phyloP scores from a whole-genome alignment of 2,329 filamentous ascomycete genomes.

The Botrytis byssoidea region DNA sequence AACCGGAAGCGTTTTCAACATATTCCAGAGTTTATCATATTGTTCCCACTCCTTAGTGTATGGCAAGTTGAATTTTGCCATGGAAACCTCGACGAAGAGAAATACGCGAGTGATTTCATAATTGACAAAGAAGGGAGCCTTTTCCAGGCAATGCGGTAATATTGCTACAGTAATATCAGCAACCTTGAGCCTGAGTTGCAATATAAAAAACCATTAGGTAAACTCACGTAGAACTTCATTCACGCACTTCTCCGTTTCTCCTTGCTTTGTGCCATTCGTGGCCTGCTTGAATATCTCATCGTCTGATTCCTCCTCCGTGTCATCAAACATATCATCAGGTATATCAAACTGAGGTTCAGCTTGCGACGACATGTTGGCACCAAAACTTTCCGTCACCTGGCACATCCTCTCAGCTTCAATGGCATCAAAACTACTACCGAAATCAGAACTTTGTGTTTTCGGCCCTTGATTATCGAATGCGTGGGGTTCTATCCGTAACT shows the following conservation, averaged over 20 bases:
- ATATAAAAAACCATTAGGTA: not conserved
- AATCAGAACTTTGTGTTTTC: slow-evolving; percentile 7
- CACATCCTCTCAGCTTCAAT: not conserved
- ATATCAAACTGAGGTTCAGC: not conserved
- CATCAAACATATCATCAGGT: not conserved
- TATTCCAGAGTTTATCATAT: slow-evolving; percentile 46
- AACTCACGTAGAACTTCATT: slow-evolving; percentile 4
- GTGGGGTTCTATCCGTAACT: not conserved
- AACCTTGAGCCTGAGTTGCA: not conserved
- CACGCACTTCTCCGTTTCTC: slow-evolving; percentile 22
- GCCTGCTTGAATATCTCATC: not conserved
- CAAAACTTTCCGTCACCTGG: not conserved
- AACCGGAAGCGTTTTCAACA: slow-evolving; percentile 42
- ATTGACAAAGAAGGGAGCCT: slow-evolving; percentile 27
- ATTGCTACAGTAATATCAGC: slow-evolving; percentile 24
- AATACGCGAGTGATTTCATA: slow-evolving; percentile 39
- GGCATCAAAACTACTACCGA: slow-evolving; percentile 13
- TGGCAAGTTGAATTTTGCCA: slow-evolving; percentile 26
- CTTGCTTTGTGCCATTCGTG: not conserved
- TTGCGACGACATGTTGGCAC: not conserved
- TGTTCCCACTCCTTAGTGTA: slow-evolving; percentile 42
- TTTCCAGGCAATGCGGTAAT: slow-evolving; percentile 27
- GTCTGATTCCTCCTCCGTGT: not conserved
- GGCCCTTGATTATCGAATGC: not conserved
- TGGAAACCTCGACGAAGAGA: slow-evolving; percentile 30